Percentiles rank a stretch among this genome's conserved stretches.
These are phyloP conservation scores for Leptographium lundbergii DNA, from an alignment of 2,329 filamentous ascomycete species.

Conservation along the genomic window DNA sequence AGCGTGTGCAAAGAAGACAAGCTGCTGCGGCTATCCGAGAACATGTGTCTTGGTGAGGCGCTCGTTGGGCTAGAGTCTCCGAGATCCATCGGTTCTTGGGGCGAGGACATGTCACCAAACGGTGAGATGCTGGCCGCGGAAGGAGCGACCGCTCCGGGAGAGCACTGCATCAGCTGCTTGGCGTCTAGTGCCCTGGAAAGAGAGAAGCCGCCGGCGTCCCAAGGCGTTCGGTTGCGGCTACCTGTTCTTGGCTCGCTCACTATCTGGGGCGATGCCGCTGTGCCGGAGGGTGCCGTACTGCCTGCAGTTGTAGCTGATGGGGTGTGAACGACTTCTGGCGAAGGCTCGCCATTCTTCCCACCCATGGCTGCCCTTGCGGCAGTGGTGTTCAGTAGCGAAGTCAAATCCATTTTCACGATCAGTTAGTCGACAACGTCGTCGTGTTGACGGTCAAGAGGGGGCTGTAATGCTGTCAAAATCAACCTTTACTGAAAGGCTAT, in stretches of 20 bases:
- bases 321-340: slow-evolving; percentile 13
- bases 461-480: neutral
- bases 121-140: neutral
- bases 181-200: slow-evolving; percentile 30
- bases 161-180: slow-evolving; percentile 19
- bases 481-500: neutral
- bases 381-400: slow-evolving; percentile 26
- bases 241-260: slow-evolving; percentile 18
- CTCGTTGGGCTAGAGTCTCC: slow-evolving; percentile 19
- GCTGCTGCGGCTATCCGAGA: slow-evolving; percentile 40
- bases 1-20: slow-evolving; percentile 34
- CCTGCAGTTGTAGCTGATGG: slow-evolving; percentile 14
- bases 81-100: neutral
- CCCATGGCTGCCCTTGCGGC: slow-evolving; percentile 13
- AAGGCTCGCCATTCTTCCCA: neutral
- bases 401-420: slow-evolving; percentile 25
- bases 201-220: slow-evolving; percentile 38
- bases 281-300: slow-evolving; percentile 14
- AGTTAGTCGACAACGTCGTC: neutral
- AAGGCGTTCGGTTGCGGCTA: slow-evolving; percentile 30
- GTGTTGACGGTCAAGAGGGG: neutral
- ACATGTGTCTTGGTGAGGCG: slow-evolving; percentile 27
- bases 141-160: slow-evolving; percentile 2
- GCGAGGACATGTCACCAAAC: neutral
- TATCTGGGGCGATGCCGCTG: slow-evolving; percentile 14